Conservation (phyloP, 1,284 basidiomycete genomes). For the Leccinum solheimii region DNA sequence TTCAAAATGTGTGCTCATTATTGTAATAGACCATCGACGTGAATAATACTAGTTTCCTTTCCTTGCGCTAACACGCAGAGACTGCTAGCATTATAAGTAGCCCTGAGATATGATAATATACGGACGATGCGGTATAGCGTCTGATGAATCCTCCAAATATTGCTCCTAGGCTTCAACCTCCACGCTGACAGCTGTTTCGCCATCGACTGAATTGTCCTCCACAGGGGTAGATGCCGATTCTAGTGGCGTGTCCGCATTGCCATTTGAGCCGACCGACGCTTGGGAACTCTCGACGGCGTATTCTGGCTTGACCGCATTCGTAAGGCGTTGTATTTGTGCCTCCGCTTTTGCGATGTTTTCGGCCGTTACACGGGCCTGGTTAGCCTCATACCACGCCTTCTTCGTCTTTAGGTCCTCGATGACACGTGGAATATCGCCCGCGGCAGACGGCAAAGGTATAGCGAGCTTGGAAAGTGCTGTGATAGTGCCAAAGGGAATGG, state of each 20-base stretch:
- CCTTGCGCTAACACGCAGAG: conserved; percentile 10
- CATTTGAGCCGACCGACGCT: conserved; percentile 41
- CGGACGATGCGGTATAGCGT: conserved; percentile 10
- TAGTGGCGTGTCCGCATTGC: conserved; percentile 46
- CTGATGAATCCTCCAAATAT: conserved; percentile 21
- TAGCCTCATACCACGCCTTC: conserved; percentile 90
- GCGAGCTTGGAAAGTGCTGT: conserved; percentile 86
- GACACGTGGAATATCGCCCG: conserved; percentile 79
- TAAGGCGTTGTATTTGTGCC: conserved; percentile 74
- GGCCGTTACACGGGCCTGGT: conserved; percentile 65
- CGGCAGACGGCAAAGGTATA: conserved; percentile 85
- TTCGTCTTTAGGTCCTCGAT: conserved; percentile 92
- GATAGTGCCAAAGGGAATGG: conserved; percentile 82
- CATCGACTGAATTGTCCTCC: conserved; percentile 25
- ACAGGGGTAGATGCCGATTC: conserved; percentile 51
- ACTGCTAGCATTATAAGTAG: conserved; percentile 22
- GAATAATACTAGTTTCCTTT: conserved; percentile 35
- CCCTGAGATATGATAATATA: conserved; percentile 21
- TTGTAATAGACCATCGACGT: conserved; percentile 32
- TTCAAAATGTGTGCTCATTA: conserved; percentile 34
- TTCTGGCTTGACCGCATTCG: conserved; percentile 45
- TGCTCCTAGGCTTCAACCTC: conserved; percentile 37
- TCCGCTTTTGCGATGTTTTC: conserved; percentile 80
- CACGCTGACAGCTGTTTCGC: conserved; percentile 43
- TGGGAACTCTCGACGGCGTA: conserved; percentile 42